Evolutionary conservation across 1,284 basidiomycete species (phyloP).

Genomic region (Tausonia pullulans): DNA sequence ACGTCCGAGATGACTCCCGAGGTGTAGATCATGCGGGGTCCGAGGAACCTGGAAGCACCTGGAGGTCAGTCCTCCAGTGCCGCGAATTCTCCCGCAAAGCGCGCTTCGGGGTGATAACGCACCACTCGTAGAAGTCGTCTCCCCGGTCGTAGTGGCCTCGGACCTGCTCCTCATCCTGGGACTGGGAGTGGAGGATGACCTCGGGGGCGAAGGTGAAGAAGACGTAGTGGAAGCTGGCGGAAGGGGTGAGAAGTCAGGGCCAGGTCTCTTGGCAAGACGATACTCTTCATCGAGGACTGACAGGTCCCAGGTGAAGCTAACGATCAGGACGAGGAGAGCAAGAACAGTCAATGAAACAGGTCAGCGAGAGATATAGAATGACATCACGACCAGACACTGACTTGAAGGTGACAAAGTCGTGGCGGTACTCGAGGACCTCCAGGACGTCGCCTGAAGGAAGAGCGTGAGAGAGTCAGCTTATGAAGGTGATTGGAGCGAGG

Average conservation of each 20-base stretch:
- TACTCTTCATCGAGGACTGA: no score
- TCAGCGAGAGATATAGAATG: no score
- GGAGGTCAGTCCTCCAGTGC: not conserved
- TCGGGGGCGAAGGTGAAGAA: constrained; percentile 81
- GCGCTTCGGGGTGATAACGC: constrained; percentile 29
- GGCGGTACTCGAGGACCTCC: constrained; percentile 84
- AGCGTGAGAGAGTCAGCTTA: not conserved
- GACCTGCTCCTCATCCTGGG: constrained; percentile 91
- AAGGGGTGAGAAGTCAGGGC: constrained; percentile 43
- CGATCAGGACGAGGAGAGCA: no score
- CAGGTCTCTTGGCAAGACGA: no score
- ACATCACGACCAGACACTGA: constrained; percentile 22
- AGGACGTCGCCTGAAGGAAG: constrained; percentile 64
- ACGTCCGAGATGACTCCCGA: constrained; percentile 76
- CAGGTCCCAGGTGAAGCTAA: no score
- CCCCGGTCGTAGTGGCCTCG: constrained; percentile 94
- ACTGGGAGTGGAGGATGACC: constrained; percentile 77
- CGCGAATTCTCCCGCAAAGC: not conserved
- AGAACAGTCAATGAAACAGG: no score
- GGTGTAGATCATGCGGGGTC: constrained; percentile 95
- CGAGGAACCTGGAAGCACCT: constrained; percentile 57
- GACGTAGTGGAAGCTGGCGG: constrained; percentile 88
- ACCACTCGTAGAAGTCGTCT: constrained; percentile 89
- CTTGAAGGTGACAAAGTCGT: constrained; percentile 89
- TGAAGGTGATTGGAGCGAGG: not conserved